Conservation (phyloP, 2,329 filamentous ascomycete species). For the Diaporthe sp. region DNA sequence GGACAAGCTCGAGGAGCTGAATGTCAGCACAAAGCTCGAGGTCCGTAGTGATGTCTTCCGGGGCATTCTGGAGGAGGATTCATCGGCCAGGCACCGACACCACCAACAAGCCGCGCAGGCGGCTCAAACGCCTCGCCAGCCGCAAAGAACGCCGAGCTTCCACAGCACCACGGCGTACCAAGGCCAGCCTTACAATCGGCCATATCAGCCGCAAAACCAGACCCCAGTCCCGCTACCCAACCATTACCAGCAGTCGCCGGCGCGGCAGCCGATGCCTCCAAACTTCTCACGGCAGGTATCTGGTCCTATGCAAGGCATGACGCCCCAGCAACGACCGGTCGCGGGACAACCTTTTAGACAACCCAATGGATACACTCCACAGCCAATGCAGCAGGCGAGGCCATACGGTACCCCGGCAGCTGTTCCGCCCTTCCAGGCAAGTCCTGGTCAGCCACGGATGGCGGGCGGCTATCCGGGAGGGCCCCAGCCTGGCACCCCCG, state of each 20-base stretch:
- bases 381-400: slow-evolving; percentile 62
- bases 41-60: slow-evolving; percentile 78
- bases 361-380: slow-evolving; percentile 56
- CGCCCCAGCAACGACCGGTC: slow-evolving; percentile 50
- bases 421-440: slow-evolving; percentile 58
- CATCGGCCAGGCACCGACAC: slow-evolving; percentile 60
- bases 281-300: slow-evolving; percentile 50
- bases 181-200: slow-evolving; percentile 56
- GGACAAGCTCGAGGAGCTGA: slow-evolving; percentile 83
- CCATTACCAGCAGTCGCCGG: slow-evolving; percentile 57
- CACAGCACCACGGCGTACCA: slow-evolving; percentile 52
- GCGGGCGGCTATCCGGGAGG: slow-evolving; percentile 52
- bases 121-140: slow-evolving; percentile 45
- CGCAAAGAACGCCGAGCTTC: slow-evolving; percentile 51
- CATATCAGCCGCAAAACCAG: slow-evolving; percentile 60
- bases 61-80: slow-evolving; percentile 86
- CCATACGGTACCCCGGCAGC: slow-evolving; percentile 57
- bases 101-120: slow-evolving; percentile 49
- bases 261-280: slow-evolving; percentile 51
- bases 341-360: slow-evolving; percentile 60
- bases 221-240: slow-evolving; percentile 54
- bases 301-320: slow-evolving; percentile 49
- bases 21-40: slow-evolving; percentile 82
- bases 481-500: slow-evolving; percentile 53
- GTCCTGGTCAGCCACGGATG: slow-evolving; percentile 54